These are phyloP conservation scores for Evernia prunastri DNA, from an alignment of 495 filamentous ascomycete species.

Conservation along the genomic window DNA sequence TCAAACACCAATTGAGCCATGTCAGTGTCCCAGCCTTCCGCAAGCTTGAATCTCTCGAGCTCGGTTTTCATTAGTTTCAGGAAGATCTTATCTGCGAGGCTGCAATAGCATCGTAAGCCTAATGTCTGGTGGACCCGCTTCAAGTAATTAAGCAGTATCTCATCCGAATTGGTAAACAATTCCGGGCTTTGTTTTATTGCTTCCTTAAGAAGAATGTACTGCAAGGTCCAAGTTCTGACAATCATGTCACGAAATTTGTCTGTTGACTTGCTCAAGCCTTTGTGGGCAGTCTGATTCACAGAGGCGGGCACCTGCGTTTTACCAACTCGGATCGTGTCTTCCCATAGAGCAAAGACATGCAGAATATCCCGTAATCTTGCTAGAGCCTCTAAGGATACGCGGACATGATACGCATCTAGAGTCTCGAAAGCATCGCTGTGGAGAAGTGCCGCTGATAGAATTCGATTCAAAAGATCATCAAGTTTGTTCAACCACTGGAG, in stretches of 20 bases:
- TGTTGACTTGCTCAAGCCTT: conserved; percentile 48
- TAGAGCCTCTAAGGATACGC: conserved; percentile 60
- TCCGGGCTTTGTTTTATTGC: conserved; percentile 60
- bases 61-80: conserved; percentile 85
- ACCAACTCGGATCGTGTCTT: conserved; percentile 73
- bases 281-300: conserved; percentile 40
- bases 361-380: conserved; percentile 62
- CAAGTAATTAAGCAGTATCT: conserved; percentile 67
- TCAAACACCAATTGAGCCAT: conserved; percentile 84
- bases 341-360: conserved; percentile 70
- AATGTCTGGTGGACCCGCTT: conserved; percentile 74
- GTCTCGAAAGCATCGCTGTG: conserved; percentile 70
- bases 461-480: conserved; percentile 64
- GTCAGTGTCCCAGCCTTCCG: conserved; percentile 68
- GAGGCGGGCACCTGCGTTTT: conserved; percentile 45
- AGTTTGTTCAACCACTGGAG: conserved; percentile 70
- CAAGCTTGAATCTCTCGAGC: conserved; percentile 53
- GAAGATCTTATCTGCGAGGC: conserved; percentile 75
- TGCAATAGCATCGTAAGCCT: conserved; percentile 82
- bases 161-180: conserved; percentile 54
- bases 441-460: conserved; percentile 57
- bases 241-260: conserved; percentile 82
- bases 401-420: conserved; percentile 69
- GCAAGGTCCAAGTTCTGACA: conserved; percentile 77
- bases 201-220: conserved; percentile 68